These are phyloP conservation scores for Ajuga reptans DNA, from an alignment of 305 asterid genomes.

Conservation along the genomic window DNA sequence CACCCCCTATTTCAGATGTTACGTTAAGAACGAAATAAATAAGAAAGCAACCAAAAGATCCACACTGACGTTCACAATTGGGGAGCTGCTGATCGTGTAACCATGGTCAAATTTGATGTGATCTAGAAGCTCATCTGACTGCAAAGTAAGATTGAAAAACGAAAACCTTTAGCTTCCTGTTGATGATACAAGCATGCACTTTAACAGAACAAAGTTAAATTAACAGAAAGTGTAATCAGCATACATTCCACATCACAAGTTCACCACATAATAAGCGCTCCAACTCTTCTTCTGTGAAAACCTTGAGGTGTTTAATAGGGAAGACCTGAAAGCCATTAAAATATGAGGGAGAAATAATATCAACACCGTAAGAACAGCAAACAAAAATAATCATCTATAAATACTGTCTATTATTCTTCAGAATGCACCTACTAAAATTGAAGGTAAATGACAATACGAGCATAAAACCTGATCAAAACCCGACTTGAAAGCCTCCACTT, in stretches of 20 bases:
- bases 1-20: background rate
- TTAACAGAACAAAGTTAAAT: background rate
- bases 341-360: background rate
- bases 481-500: conserved; percentile 86
- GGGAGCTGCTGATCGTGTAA: conserved; percentile 84
- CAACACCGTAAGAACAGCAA: background rate
- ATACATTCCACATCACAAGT: conserved; percentile 71
- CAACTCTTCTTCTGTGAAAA: conserved; percentile 78
- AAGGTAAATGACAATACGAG: conserved; percentile 12
- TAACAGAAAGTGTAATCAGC: conserved; percentile 17
- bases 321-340: conserved; percentile 56
- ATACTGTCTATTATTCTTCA: background rate
- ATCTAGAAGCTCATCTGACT: conserved; percentile 73
- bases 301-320: conserved; percentile 62
- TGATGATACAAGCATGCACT: conserved; percentile 3
- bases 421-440: background rate
- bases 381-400: background rate
- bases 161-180: conserved; percentile 9
- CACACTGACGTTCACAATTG: conserved; percentile 55
- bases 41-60: background rate
- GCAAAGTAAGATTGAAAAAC: conserved; percentile 14
- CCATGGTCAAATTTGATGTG: conserved; percentile 97
- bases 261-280: conserved; percentile 89
- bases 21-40: background rate
- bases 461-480: conserved; percentile 75